phyloP scores from a whole-genome alignment of 352 stramenopile genomes.

The Phytophthora kernoviae region DNA sequence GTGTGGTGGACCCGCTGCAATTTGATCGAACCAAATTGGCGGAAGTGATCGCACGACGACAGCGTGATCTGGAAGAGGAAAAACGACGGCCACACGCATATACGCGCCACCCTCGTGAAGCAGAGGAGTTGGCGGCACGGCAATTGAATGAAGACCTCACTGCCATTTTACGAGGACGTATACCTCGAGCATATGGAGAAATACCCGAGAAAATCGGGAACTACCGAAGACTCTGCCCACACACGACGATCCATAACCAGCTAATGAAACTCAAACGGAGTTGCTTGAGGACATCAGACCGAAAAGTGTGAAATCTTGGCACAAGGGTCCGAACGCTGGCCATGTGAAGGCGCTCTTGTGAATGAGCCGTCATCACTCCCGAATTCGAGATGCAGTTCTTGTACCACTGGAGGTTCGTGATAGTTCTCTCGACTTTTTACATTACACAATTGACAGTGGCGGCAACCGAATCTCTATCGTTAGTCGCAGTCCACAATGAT shows the following conservation, averaged over 20 bases:
- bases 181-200: conserved; percentile 69
- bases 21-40: conserved; percentile 81
- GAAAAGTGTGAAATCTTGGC: background rate
- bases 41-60: conserved; percentile 65
- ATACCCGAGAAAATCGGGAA: conserved; percentile 60
- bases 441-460: too few relatives aligned
- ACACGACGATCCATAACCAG: conserved; percentile 77
- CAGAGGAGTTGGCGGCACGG: conserved; percentile 46
- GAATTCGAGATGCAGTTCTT: too few relatives aligned
- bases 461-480: background rate
- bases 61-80: conserved; percentile 60
- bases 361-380: background rate
- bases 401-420: background rate
- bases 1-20: conserved; percentile 81
- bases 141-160: conserved; percentile 79
- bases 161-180: conserved; percentile 55
- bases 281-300: conserved; percentile 33
- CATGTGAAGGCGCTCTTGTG: too few relatives aligned
- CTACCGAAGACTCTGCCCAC: conserved; percentile 64
- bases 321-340: too few relatives aligned
- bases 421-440: background rate
- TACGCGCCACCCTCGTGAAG: conserved; percentile 53
- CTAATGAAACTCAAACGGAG: conserved; percentile 70
- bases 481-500: background rate
- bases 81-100: conserved; percentile 64